Evolutionary conservation across 345 rosid species (phyloP), one percentile per base, ranked within the genome.

Genomic region (Salix koriyanagi): DNA sequence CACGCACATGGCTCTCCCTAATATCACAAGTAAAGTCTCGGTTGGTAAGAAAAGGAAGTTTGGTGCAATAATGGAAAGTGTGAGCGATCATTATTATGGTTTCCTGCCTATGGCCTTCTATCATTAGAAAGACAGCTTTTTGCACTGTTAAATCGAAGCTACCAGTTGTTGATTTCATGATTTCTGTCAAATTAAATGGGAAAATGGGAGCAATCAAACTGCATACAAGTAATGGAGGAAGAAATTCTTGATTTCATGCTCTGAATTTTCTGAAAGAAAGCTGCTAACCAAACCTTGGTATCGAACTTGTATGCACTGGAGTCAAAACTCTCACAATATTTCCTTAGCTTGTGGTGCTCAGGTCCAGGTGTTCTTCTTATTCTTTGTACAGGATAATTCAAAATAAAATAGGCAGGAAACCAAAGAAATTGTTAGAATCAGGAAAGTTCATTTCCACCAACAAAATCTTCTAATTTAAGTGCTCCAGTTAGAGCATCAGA

Each of bases 1-100:
- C 61, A 75, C 36, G 88, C 88, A 87, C 86, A 85, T 87, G 86
- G 82, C 70, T 83, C 36, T 64, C 65, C 78, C 58, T 41, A 65
- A 11, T n/a, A 39, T 21, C 61, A 15, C 25, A 32, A 64, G 76
- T 42, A 67, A 87, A 75, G 79, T 75, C 30, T 28, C n/a, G 70
- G 74, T 69, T 69, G 85, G 86, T 74, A 77, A 25, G 14, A 65
- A 77, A 86, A 79, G 70, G 39, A n/a, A n/a, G 70, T 42, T 8
- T 10, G 54, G 62, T 65, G 50, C 65, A 30, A 25, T 23, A 77
- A 76, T 65, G 50, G 54, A 58, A 75, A 50, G 76, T 44, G 69
- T 36, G 73, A 75, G 71, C 76, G 71, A 74, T 73, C 69, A 79
- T 79, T 21, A 72, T 80, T 42, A 67, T 62, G 73, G 75, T 74